A percentile compares a stretch with the other conserved stretches of the same genome.
Conservation (phyloP, 805 yeast species). For the Zygoascus flipseniorum region DNA sequence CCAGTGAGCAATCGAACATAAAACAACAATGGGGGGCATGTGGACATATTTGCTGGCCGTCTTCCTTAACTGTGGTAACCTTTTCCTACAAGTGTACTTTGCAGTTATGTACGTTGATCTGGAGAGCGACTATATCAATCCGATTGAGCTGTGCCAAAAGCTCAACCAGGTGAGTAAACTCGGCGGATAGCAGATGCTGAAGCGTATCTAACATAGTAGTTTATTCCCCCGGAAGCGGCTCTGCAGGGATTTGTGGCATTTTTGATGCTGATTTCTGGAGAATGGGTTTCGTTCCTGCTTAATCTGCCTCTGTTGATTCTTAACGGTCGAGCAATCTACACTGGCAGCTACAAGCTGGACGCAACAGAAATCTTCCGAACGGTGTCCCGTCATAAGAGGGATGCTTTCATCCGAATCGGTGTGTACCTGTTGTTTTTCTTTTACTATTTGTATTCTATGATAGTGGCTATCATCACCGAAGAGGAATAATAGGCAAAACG, state of each 20-base stretch:
- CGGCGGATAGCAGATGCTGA: neutral
- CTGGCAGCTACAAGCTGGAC: conserved; percentile 78
- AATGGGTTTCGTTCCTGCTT: conserved; percentile 83
- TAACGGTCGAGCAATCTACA: conserved; percentile 70
- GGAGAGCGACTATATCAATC: conserved; percentile 82
- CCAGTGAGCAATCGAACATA: neutral
- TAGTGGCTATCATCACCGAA: conserved; percentile 73
- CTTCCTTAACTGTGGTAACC: conserved; percentile 69
- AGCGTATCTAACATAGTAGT: conserved; percentile 25
- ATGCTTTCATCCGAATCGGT: conserved; percentile 80
- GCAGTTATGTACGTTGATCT: conserved; percentile 89
- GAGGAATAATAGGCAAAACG: neutral
- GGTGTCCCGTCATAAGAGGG: conserved; percentile 82
- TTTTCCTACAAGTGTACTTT: conserved; percentile 85
- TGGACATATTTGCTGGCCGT: conserved; percentile 42
- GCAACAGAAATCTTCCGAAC: conserved; percentile 98
- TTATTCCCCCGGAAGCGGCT: conserved; percentile 83
- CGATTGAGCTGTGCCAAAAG: conserved; percentile 90
- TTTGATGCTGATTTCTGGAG: conserved; percentile 74
- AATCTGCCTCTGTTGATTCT: conserved; percentile 79
- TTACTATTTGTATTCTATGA: conserved; percentile 92
- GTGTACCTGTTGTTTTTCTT: conserved; percentile 88
- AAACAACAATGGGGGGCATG: conserved; percentile 7
- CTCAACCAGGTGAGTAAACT: conserved; percentile 45
- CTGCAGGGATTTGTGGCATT: conserved; percentile 58